phyloP scores from a whole-genome alignment of 495 filamentous ascomycete species.

The Aspergillus ostianus region DNA sequence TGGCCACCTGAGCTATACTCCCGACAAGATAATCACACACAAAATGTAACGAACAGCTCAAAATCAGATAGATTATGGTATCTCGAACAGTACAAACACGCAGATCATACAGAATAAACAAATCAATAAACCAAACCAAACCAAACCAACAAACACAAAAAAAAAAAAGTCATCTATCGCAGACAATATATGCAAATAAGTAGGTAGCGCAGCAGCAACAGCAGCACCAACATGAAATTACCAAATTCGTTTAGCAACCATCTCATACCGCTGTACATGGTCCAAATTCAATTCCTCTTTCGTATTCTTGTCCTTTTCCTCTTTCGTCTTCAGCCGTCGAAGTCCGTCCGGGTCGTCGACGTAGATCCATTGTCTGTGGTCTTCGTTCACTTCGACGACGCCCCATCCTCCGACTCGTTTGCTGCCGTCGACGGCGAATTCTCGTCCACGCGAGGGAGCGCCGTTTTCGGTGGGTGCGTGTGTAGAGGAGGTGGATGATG shows the following conservation, averaged over 20 bases:
- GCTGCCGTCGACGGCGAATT: slow-evolving; percentile 64
- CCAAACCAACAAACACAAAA: neutral
- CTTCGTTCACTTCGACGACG: slow-evolving; percentile 82
- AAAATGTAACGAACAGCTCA: neutral
- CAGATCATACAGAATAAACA: too few species aligned
- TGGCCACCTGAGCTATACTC: too few species aligned
- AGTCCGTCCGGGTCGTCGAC: slow-evolving; percentile 75
- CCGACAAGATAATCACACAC: neutral
- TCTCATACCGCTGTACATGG: slow-evolving; percentile 78
- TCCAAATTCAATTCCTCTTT: slow-evolving; percentile 57
- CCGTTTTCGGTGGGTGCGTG: neutral
- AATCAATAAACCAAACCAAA: neutral
- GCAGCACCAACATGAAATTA: slow-evolving; percentile 28
- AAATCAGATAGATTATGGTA: neutral
- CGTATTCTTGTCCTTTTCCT: slow-evolving; percentile 58
- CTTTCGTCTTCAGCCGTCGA: slow-evolving; percentile 65
- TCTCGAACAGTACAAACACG: neutral
- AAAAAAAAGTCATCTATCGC: neutral
- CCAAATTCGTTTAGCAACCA: slow-evolving; percentile 95
- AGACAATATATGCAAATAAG: neutral
- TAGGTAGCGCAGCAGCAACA: neutral
- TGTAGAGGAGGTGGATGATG: slow-evolving; percentile 3
- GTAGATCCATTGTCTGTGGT: slow-evolving; percentile 83
- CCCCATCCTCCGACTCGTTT: slow-evolving; percentile 79
- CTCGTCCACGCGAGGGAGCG: slow-evolving; percentile 26